Percentiles rank a stretch among this genome's conserved stretches.
phyloP scores from a whole-genome alignment of 148 eudicot species.

The Cornus kousa region DNA sequence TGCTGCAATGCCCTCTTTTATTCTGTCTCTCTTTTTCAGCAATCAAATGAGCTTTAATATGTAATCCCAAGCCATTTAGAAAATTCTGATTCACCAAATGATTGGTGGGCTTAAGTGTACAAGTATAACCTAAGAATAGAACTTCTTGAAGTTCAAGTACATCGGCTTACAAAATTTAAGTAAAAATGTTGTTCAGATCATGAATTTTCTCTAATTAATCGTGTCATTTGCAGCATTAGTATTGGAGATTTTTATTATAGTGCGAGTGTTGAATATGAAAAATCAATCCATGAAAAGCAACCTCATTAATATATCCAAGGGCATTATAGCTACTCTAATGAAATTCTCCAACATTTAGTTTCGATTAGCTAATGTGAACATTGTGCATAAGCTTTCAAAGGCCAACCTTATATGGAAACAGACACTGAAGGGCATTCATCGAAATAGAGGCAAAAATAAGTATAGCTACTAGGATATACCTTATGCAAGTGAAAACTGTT shows the following conservation, averaged over 20 bases:
- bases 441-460: neutral
- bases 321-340: neutral
- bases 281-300: no score
- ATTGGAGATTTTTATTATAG: no score
- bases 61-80: neutral
- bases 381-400: neutral
- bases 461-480: conserved; percentile 20
- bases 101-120: neutral
- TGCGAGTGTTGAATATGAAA: no score
- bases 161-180: neutral
- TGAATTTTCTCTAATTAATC: no score
- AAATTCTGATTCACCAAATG: no score
- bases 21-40: neutral
- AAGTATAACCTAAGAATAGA: neutral
- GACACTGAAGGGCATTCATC: neutral
- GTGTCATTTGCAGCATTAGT: no score
- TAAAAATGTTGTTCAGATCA: neutral
- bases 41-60: no score
- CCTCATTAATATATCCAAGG: no score
- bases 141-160: neutral
- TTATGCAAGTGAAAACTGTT: conserved; percentile 46
- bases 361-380: neutral
- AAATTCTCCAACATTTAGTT: no score
- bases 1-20: no score
- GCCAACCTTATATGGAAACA: neutral